Percentiles rank a stretch among this genome's conserved stretches.
These are phyloP conservation scores for Blastobotrys elegans DNA, from an alignment of 1,139 yeast genomes.

Conservation along the genomic window DNA sequence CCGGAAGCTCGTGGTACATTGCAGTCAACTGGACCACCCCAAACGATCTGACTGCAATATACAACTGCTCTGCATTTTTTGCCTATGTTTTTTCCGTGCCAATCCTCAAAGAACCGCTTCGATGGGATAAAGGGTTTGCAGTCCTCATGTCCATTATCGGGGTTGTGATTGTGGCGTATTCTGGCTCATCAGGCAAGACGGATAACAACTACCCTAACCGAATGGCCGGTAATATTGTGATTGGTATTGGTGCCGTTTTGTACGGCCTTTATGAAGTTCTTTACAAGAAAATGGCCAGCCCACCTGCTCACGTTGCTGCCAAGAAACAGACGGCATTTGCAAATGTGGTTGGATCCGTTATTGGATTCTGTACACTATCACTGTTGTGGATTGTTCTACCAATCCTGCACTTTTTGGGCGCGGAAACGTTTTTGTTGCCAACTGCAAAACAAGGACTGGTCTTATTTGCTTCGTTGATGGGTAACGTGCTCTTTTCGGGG, in stretches of 20 bases:
- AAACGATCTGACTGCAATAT: conserved; percentile 83
- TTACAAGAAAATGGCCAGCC: conserved; percentile 71
- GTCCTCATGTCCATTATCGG: conserved; percentile 70
- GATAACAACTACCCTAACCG: conserved; percentile 51
- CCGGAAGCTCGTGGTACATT: conserved; percentile 83
- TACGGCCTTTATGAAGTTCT: conserved; percentile 85
- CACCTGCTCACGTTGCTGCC: conserved; percentile 58
- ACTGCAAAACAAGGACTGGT: conserved; percentile 40
- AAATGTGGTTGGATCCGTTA: conserved; percentile 48
- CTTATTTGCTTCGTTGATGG: conserved; percentile 44
- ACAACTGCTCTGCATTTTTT: conserved; percentile 84
- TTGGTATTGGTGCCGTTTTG: conserved; percentile 70
- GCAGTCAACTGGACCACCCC: conserved; percentile 81
- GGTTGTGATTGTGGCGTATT: conserved; percentile 73
- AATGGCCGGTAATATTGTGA: conserved; percentile 64
- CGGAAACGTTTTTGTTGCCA: conserved; percentile 58
- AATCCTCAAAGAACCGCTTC: conserved; percentile 56
- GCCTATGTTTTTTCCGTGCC: conserved; percentile 85
- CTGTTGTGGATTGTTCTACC: conserved; percentile 50
- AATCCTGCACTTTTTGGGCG: conserved; percentile 48
- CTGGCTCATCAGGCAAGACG: conserved; percentile 40
- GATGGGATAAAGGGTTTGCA: conserved; percentile 61
- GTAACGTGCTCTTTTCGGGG: conserved; percentile 67
- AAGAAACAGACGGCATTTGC: conserved; percentile 55
- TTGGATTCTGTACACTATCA: conserved; percentile 56